Evolutionary conservation across 345 rosid genomes (phyloP).

Genomic region (Gossypium raimondii): DNA sequence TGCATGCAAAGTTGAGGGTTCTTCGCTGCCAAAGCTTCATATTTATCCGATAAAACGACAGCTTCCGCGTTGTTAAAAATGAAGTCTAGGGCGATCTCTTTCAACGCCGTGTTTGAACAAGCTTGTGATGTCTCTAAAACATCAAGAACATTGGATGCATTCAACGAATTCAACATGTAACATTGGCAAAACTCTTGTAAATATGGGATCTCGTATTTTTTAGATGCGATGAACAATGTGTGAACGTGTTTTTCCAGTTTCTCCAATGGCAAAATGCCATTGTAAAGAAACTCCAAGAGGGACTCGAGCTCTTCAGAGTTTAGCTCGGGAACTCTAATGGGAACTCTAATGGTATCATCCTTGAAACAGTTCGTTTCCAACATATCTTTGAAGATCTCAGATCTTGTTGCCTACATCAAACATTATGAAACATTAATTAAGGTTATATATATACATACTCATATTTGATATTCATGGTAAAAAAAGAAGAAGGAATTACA

Average conservation of each 20-base stretch:
- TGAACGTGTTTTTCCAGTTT: constrained; percentile 42
- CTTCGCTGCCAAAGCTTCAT: constrained; percentile 50
- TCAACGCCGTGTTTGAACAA: constrained; percentile 45
- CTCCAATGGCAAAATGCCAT: constrained; percentile 39
- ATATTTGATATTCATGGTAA: too few relatives aligned
- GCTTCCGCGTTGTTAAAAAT: constrained; percentile 59
- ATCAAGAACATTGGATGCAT: constrained; percentile 53
- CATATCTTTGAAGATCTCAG: constrained; percentile 48
- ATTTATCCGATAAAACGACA: constrained; percentile 49
- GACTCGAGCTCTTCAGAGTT: constrained; percentile 53
- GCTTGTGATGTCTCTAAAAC: constrained; percentile 59
- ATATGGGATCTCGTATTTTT: constrained; percentile 66
- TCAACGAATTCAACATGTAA: constrained; percentile 49
- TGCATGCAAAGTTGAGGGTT: constrained; percentile 42
- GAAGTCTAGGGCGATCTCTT: constrained; percentile 50
- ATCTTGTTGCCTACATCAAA: constrained; percentile 42
- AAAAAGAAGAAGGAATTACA: constrained; percentile 25
- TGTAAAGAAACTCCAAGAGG: constrained; percentile 69
- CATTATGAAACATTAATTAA: too few relatives aligned
- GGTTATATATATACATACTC: too few relatives aligned
- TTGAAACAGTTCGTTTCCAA: constrained; percentile 43
- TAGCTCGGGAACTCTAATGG: constrained; percentile 35
- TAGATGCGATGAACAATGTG: constrained; percentile 54
- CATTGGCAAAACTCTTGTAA: constrained; percentile 52
- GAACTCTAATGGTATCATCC: constrained; percentile 32